Evolutionary conservation across 208 protist genomes (phyloP).

Genomic region (Blechomonas ayalai): DNA sequence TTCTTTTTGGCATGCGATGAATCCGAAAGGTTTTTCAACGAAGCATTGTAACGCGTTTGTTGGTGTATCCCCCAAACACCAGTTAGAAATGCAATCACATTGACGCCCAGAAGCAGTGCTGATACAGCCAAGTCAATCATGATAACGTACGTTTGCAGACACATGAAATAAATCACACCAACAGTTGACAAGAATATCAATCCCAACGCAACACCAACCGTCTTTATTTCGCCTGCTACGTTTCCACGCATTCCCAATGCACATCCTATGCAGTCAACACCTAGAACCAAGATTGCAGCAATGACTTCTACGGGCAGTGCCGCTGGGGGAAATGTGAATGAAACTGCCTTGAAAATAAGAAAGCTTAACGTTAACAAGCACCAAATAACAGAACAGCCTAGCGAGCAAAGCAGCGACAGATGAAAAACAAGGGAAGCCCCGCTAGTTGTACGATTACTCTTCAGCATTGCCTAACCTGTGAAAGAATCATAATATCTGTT

Average conservation of each 20-base stretch:
- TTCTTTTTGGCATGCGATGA: no score
- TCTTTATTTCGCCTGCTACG: conserved; percentile 21
- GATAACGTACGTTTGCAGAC: conserved; percentile 79
- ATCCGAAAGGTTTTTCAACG: no score
- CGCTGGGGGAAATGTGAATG: conserved; percentile 51
- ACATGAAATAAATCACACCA: conserved; percentile 74
- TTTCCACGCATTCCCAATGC: conserved; percentile 49
- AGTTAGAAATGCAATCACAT: conserved; percentile 27
- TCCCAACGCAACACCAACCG: conserved; percentile 20
- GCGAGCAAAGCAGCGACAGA: conserved; percentile 21
- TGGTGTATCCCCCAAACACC: conserved; percentile 24
- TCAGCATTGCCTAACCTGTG: conserved; percentile 8
- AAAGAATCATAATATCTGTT: no score
- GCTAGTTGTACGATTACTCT: conserved; percentile 8
- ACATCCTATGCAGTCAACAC: conserved; percentile 27
- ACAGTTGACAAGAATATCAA: conserved; percentile 29
- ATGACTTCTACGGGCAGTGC: conserved; percentile 63
- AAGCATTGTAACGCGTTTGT: no score
- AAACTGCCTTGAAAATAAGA: conserved; percentile 49
- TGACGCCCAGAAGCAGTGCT: conserved; percentile 37
- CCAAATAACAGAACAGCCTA: conserved; percentile 34
- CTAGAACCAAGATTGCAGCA: conserved; percentile 30
- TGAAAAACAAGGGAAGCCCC: conserved; percentile 55
- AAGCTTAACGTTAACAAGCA: conserved; percentile 43
- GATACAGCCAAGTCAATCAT: conserved; percentile 66